A percentile compares a stretch with the other conserved stretches of the same genome.
Conservation (phyloP, 306 rosid species). For the Sechiopsis laciniata region DNA sequence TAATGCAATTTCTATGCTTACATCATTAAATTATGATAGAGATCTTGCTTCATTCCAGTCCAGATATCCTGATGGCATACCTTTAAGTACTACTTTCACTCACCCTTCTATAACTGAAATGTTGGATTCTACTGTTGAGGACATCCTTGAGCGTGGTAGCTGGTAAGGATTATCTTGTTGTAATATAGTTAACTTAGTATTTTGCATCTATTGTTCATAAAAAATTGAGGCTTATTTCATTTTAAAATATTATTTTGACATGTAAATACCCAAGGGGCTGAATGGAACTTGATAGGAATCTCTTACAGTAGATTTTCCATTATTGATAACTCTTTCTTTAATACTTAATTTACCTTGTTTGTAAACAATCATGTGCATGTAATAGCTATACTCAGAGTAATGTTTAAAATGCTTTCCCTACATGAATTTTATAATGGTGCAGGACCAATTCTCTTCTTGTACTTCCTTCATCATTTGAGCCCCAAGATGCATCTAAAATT, state of each 20-base stretch:
- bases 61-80: slow-evolving; percentile 93
- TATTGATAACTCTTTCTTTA: neutral
- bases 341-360: neutral
- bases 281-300: slow-evolving; percentile 3
- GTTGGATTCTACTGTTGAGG: slow-evolving; percentile 89
- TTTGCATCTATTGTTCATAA: neutral
- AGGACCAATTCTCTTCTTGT: slow-evolving; percentile 89
- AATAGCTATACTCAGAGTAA: neutral
- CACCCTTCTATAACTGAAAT: slow-evolving; percentile 89
- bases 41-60: slow-evolving; percentile 62
- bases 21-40: slow-evolving; percentile 14
- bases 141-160: slow-evolving; percentile 77
- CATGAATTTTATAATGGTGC: slow-evolving; percentile 29
- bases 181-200: neutral
- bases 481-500: slow-evolving; percentile 85
- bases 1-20: slow-evolving; percentile 22
- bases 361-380: neutral
- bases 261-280: neutral
- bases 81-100: slow-evolving; percentile 69
- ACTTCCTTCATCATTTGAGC: slow-evolving; percentile 77
- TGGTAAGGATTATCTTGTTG: slow-evolving; percentile 50
- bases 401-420: slow-evolving; percentile 6
- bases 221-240: neutral
- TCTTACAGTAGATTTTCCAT: neutral
- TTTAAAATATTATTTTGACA: slow-evolving; percentile 6